These are phyloP conservation scores for Ceratocystis eucalypticola DNA, from an alignment of 2,329 filamentous ascomycete genomes.

Conservation along the genomic window DNA sequence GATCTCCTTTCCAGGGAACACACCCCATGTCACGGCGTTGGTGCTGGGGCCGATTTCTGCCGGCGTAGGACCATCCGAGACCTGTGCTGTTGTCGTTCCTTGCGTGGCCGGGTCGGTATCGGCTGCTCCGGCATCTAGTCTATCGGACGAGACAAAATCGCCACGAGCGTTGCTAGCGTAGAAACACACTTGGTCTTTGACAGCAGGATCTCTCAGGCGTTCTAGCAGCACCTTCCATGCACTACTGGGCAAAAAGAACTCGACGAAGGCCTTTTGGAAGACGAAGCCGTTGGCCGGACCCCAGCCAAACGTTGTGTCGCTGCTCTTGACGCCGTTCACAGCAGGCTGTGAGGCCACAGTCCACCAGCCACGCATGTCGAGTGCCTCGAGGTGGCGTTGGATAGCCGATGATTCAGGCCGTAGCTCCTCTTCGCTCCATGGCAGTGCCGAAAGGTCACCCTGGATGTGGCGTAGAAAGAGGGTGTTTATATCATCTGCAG, in stretches of 20 bases:
- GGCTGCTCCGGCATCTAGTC: slow-evolving; percentile 11
- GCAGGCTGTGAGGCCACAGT: slow-evolving; percentile 91
- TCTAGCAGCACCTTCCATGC: slow-evolving; percentile 58
- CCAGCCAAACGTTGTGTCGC: slow-evolving; percentile 77
- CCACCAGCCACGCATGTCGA: slow-evolving; percentile 85
- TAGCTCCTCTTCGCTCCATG: slow-evolving; percentile 86
- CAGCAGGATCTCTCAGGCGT: slow-evolving; percentile 44
- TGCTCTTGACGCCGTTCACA: slow-evolving; percentile 70
- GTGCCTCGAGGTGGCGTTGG: slow-evolving; percentile 53
- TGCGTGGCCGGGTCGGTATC: not conserved
- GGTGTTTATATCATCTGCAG: slow-evolving; percentile 55
- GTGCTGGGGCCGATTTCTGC: slow-evolving; percentile 38
- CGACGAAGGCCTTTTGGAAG: slow-evolving; percentile 96
- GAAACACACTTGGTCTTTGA: slow-evolving; percentile 61
- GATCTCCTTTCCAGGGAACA: slow-evolving; percentile 91
- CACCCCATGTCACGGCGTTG: slow-evolving; percentile 94
- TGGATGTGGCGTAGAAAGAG: slow-evolving; percentile 72
- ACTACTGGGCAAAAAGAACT: slow-evolving; percentile 69
- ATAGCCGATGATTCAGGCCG: slow-evolving; percentile 76
- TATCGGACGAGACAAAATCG: slow-evolving; percentile 62
- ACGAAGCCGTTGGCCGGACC: slow-evolving; percentile 85
- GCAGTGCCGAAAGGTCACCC: slow-evolving; percentile 67
- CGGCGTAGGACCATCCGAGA: slow-evolving; percentile 20
- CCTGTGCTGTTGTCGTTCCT: not conserved
- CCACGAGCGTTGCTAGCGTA: slow-evolving; percentile 70